Conservation (phyloP, 78 protist genomes). For the Trichosphaerium sp. region DNA sequence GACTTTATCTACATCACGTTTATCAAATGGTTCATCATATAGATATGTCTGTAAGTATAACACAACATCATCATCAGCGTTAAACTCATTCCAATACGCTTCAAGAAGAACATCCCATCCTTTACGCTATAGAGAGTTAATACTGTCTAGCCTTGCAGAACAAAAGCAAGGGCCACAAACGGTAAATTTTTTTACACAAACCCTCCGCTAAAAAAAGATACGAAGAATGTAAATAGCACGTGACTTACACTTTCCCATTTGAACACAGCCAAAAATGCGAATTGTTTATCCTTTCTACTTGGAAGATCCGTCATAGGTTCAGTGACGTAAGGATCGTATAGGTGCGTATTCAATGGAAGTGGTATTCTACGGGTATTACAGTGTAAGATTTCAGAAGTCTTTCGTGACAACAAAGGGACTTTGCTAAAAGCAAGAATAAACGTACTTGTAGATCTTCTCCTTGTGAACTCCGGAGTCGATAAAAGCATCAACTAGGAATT, state of each 20-base stretch:
- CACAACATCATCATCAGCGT: not conserved
- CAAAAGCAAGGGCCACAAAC: not conserved
- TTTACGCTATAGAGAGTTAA: constrained; percentile 17
- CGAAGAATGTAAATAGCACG: not conserved
- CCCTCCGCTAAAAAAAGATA: not conserved
- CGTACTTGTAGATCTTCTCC: no score
- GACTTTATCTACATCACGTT: not conserved
- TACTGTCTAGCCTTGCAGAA: constrained; percentile 31
- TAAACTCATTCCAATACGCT: constrained; percentile 7
- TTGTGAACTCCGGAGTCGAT: not conserved
- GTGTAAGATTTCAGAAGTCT: not conserved
- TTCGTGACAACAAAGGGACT: not conserved
- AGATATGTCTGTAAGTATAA: constrained; percentile 3
- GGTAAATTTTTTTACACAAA: no score
- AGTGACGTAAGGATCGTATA: constrained; percentile 22
- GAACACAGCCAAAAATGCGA: no score
- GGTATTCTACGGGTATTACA: constrained; percentile 44
- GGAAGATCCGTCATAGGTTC: not conserved
- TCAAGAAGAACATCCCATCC: constrained; percentile 8
- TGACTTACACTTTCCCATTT: not conserved
- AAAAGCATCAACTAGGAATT: constrained; percentile 16
- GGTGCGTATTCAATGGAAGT: constrained; percentile 17
- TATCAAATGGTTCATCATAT: not conserved
- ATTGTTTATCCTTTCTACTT: not conserved
- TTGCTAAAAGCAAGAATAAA: not conserved